Base-by-base conservation (phyloP, 495 filamentous ascomycete species). In the Penicillium goetzii region DNA sequence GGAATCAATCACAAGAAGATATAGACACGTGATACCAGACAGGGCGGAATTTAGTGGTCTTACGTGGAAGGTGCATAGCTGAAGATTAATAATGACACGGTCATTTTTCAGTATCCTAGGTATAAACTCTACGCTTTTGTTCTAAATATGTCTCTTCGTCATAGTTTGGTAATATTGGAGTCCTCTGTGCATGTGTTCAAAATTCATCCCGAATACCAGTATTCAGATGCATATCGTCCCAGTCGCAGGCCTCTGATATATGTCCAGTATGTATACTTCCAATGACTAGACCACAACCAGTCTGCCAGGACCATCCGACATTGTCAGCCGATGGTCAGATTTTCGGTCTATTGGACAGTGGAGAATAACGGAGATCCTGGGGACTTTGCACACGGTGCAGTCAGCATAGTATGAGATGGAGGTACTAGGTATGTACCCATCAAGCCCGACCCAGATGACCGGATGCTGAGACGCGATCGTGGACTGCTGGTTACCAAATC, bases 281-380 rank as follows among this genome's bases (percentile, higher is more conserved):
- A 47, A 4, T 14, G 19, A 21, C 43, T 40, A 34, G 17, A 14
- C 5, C n/a, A 36, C 52, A 3, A 33, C 52, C 32, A 55, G 52
- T 55, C 52, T 21, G 30, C 32, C 21, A n/a, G 30, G 52, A 36
- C 15, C 52, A 36, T 55, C 30, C 52, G n/a, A 40, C 55, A 14
- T 41, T 21, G 50, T 60, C 59, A 61, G 52, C 38, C 30, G 51
- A 51, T 41, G 43, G 1, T 19, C 17, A 15, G 43, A 32, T 6
- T 15, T 58, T 36, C 28, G 56, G 49, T 19, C 26, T 54, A 49
- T 60, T 64, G 62, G 62, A 56, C 47, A 60, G 33, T 54, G 56
- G 41, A 56, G 23, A 36, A 51, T 40, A 15, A 38, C 14, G 19
- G 54, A 64, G 61, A 6, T 45, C 9, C 11, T 23, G 41, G 19